These are phyloP conservation scores for Penstemon eatonii DNA, from an alignment of 257 asterid genomes.

Conservation along the genomic window DNA sequence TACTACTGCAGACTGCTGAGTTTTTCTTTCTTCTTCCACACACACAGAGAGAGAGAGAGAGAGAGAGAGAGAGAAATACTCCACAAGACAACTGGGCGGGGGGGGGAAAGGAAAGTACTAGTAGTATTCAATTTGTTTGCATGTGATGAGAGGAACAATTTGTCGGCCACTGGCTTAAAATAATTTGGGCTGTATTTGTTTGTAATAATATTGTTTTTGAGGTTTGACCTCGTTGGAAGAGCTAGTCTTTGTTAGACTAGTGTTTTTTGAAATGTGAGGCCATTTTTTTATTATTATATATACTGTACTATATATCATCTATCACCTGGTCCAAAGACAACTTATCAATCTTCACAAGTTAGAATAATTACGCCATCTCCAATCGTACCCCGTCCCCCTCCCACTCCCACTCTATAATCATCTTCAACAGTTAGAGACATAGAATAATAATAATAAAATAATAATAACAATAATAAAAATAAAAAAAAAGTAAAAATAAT, in stretches of 20 bases:
- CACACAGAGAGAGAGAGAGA: constrained; percentile 34
- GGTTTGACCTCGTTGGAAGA: constrained; percentile 15
- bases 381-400: no score
- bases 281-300: background rate
- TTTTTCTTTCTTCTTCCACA: constrained; percentile 11
- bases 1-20: constrained; percentile 3
- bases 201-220: background rate
- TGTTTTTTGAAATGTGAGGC: background rate
- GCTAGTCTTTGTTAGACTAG: background rate
- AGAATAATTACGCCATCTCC: no score
- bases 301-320: no score
- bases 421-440: no score
- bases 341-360: no score
- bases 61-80: constrained; percentile 26
- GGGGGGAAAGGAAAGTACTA: constrained; percentile 14
- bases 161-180: constrained; percentile 57
- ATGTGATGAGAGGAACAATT: constrained; percentile 43
- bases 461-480: no score
- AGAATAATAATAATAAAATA: no score
- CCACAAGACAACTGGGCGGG: background rate
- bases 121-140: constrained; percentile 50
- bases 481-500: no score
- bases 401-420: no score
- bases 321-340: no score
- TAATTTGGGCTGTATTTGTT: no score